Conservation (phyloP, 2,329 filamentous ascomycete genomes). For the Stagonosporopsis chrysanthemi region DNA sequence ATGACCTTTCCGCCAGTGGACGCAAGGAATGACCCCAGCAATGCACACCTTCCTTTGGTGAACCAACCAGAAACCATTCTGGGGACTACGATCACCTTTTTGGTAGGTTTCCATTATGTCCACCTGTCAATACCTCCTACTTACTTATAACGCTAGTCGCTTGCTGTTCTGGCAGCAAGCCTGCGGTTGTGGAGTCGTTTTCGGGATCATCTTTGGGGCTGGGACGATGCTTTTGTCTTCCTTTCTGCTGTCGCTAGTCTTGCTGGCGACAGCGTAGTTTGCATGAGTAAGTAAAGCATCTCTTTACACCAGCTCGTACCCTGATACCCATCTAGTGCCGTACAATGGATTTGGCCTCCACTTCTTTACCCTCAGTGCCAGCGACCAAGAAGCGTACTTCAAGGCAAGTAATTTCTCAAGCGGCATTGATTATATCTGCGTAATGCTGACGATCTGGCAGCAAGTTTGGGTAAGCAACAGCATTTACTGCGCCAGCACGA, state of each 20-base stretch:
- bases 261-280: conserved; percentile 40
- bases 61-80: conserved; percentile 43
- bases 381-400: conserved; percentile 35
- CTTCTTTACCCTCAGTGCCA: conserved; percentile 33
- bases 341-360: conserved; percentile 45
- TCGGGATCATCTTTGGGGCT: conserved; percentile 42
- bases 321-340: conserved; percentile 36
- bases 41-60: conserved; percentile 37
- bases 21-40: conserved; percentile 33
- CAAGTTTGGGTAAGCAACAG: conserved; percentile 43
- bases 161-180: conserved; percentile 37
- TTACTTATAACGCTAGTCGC: conserved; percentile 24
- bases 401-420: conserved; percentile 25
- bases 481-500: conserved; percentile 41
- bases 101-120: conserved; percentile 31
- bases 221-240: conserved; percentile 47
- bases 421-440: neutral
- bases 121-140: neutral
- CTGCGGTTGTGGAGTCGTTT: conserved; percentile 43
- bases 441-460: conserved; percentile 22
- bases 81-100: conserved; percentile 37
- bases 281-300: conserved; percentile 36
- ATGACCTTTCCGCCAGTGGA: conserved; percentile 18
- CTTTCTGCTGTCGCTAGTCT: conserved; percentile 35
- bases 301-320: neutral